Percentiles rank a stretch among this genome's conserved stretches.
phyloP scores from a whole-genome alignment of 345 rosid genomes.

The Eucalyptus microcorys region DNA sequence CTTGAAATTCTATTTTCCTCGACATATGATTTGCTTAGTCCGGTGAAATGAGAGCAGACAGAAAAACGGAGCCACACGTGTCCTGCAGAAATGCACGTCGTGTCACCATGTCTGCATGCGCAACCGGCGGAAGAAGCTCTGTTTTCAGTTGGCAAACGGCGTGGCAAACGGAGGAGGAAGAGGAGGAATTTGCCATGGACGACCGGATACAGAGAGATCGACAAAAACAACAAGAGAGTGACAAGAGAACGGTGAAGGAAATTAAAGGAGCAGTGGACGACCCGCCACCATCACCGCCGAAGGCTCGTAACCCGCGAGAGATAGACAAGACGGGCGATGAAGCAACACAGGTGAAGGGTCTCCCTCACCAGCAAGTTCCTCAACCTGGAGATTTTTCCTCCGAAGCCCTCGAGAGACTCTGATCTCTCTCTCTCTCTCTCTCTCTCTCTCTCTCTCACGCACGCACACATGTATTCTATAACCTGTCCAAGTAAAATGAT shows the following conservation, averaged over 20 bases:
- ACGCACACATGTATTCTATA: neutral
- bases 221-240: neutral
- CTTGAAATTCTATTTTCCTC: neutral
- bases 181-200: neutral
- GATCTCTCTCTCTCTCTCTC: neutral
- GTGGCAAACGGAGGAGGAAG: neutral
- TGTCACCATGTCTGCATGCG: neutral
- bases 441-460: neutral
- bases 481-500: neutral
- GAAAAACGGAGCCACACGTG: neutral
- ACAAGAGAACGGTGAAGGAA: neutral
- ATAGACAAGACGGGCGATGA: neutral
- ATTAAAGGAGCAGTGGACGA: conserved; percentile 12
- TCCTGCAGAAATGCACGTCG: neutral
- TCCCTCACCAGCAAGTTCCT: conserved; percentile 18
- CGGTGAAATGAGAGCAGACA: neutral
- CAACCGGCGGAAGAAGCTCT: neutral
- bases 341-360: neutral
- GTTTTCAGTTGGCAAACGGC: neutral
- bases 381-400: conserved; percentile 18
- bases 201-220: neutral
- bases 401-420: conserved; percentile 9
- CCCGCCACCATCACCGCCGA: neutral
- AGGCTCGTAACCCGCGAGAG: neutral
- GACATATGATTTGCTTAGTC: neutral